phyloP scores from a whole-genome alignment of 2,329 filamentous ascomycete species.

The Aureobasidium sp. region DNA sequence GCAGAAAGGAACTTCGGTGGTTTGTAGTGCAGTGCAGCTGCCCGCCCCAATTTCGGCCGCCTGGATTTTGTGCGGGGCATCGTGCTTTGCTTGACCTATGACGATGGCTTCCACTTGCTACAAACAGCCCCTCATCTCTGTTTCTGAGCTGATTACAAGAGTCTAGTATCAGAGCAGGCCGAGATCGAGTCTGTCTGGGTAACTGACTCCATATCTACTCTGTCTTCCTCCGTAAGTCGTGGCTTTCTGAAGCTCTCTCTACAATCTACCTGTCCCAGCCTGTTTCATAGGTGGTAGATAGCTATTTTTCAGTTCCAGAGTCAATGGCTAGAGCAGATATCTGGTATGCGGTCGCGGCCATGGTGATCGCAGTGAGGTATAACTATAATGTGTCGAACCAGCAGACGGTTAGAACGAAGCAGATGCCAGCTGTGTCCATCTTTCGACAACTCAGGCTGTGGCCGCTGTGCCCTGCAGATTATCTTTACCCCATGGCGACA shows the following conservation, averaged over 20 bases:
- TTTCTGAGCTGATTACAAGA: not conserved
- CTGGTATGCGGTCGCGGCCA: not conserved
- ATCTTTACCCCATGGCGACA: not conserved
- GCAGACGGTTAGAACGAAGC: not conserved
- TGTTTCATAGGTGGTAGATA: not conserved
- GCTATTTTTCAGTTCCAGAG: not conserved
- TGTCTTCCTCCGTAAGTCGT: not conserved
- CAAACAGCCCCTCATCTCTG: not conserved
- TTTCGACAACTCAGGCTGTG: not conserved
- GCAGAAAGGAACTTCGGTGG: conserved; percentile 11
- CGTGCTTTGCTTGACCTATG: not conserved
- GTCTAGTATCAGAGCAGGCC: no score
- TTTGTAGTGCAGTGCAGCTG: conserved; percentile 9
- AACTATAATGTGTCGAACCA: not conserved
- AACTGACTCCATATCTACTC: not conserved
- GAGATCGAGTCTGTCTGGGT: not conserved
- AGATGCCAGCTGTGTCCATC: not conserved
- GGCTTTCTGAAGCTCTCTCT: not conserved
- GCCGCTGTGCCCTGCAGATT: not conserved
- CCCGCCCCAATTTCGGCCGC: conserved; percentile 9
- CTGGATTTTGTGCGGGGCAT: conserved; percentile 12
- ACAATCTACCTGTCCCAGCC: not conserved
- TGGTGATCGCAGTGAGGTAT: not conserved
- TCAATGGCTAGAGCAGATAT: no score
- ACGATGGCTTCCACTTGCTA: not conserved